A percentile compares a stretch with the other conserved stretches of the same genome.
Conservation (phyloP, 306 rosid genomes). For the Quercus aquifolioides region DNA sequence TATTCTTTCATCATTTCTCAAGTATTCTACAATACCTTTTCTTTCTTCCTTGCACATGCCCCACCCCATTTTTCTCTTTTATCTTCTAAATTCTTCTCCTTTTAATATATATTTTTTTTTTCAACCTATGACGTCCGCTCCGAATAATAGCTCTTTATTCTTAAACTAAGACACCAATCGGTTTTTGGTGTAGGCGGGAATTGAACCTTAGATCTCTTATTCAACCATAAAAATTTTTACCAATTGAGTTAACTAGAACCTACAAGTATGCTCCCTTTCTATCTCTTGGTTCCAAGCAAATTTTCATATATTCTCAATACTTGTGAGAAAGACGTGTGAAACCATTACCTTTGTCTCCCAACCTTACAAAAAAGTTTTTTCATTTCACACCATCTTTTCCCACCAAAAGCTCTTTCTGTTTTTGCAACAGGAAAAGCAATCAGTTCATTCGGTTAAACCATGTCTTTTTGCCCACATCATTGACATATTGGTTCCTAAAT, state of each 20-base stretch:
- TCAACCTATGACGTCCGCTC: too few species aligned
- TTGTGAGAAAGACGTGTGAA: background rate
- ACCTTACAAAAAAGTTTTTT: background rate
- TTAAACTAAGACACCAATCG: too few species aligned
- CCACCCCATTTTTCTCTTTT: background rate
- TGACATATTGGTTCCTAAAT: too few species aligned
- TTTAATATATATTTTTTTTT: background rate
- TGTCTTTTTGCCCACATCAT: too few species aligned
- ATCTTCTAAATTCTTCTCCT: background rate
- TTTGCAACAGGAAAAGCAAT: background rate
- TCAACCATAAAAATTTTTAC: too few species aligned
- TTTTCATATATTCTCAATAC: background rate
- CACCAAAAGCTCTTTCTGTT: background rate
- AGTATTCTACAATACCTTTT: background rate
- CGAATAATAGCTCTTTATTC: too few species aligned
- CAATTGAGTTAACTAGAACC: too few species aligned
- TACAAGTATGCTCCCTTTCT: background rate
- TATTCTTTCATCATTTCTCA: background rate
- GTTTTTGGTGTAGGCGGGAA: fast-evolving
- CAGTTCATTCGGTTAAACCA: too few species aligned
- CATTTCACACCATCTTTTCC: background rate
- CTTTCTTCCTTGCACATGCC: background rate
- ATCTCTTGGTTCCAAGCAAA: background rate
- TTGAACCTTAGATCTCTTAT: too few species aligned
- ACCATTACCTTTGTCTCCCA: background rate